Conservation (phyloP, 306 rosid genomes). For the Cucurbita moschata region DNA sequence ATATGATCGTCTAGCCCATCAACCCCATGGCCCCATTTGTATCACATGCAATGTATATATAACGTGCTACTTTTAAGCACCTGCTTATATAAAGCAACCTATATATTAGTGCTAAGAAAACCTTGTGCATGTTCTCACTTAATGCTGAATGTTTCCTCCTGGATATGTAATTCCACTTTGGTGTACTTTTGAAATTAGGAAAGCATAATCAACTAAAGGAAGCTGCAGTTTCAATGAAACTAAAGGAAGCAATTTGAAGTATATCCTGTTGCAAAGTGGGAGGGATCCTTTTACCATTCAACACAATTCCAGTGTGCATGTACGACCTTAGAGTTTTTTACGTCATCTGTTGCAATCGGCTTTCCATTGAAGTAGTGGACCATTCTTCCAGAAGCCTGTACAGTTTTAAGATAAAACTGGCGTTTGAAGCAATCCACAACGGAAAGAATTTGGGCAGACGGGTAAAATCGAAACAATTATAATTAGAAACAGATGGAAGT, state of each 20-base stretch:
- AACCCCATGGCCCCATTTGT: not conserved
- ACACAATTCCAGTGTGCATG: conserved; percentile 81
- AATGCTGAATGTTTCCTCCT: not conserved
- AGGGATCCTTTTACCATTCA: conserved; percentile 55
- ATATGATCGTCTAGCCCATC: not conserved
- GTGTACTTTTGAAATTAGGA: not conserved
- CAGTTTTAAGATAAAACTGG: conserved; percentile 5
- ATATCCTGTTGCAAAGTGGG: not conserved
- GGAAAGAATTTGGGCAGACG: not conserved
- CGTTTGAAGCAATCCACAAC: not conserved
- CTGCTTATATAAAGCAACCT: not conserved
- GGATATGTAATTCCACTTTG: not conserved
- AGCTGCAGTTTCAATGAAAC: not conserved
- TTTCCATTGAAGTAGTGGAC: conserved; percentile 50
- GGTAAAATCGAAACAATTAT: not conserved
- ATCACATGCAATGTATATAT: not conserved
- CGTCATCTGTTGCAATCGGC: conserved; percentile 39
- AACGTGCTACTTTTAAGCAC: not conserved
- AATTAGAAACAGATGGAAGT: not conserved
- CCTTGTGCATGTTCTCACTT: not conserved
- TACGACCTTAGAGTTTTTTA: conserved; percentile 41
- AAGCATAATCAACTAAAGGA: not conserved
- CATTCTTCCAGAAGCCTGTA: conserved; percentile 66
- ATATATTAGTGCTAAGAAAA: not conserved
- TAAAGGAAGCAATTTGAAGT: not conserved